phyloP scores from a whole-genome alignment of 495 filamentous ascomycete genomes.

The Aspergillus heteromorphus region DNA sequence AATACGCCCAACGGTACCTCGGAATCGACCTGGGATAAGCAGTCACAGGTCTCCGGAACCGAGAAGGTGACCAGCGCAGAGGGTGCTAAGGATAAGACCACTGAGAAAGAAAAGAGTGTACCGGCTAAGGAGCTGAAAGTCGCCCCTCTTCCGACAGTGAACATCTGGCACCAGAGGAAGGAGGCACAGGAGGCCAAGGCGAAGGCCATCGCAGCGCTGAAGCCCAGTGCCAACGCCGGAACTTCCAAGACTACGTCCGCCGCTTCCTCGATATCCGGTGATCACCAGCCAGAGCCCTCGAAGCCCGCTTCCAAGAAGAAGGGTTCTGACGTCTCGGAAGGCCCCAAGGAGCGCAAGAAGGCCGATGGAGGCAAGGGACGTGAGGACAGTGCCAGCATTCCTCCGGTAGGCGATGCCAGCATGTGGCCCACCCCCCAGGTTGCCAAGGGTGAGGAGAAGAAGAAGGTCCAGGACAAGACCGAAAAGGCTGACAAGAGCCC shows the following conservation, averaged over 20 bases:
- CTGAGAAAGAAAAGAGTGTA: conserved; percentile 45
- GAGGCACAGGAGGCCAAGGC: conserved; percentile 64
- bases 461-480: conserved; percentile 56
- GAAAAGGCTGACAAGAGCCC: conserved; percentile 60
- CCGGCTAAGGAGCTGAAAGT: conserved; percentile 66
- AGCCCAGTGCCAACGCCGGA: conserved; percentile 25
- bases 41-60: conserved; percentile 51
- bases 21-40: conserved; percentile 62
- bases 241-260: conserved; percentile 32
- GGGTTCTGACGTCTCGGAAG: conserved; percentile 28
- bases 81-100: conserved; percentile 34
- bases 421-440: conserved; percentile 89
- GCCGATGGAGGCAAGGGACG: conserved; percentile 34
- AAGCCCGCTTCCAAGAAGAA: conserved; percentile 49
- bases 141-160: conserved; percentile 74
- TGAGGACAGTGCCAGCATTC: conserved; percentile 43
- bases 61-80: conserved; percentile 30
- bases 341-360: conserved; percentile 39
- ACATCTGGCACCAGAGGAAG: conserved; percentile 75
- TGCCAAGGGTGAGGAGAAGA: conserved; percentile 68
- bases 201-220: conserved; percentile 43
- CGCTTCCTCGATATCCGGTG: conserved; percentile 25
- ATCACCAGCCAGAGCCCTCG: conserved; percentile 30
- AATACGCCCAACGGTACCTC: conserved; percentile 60
- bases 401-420: conserved; percentile 62